These are phyloP conservation scores for Berkeleyomyces rouxiae DNA, from an alignment of 2,329 filamentous ascomycete genomes.

Conservation along the genomic window DNA sequence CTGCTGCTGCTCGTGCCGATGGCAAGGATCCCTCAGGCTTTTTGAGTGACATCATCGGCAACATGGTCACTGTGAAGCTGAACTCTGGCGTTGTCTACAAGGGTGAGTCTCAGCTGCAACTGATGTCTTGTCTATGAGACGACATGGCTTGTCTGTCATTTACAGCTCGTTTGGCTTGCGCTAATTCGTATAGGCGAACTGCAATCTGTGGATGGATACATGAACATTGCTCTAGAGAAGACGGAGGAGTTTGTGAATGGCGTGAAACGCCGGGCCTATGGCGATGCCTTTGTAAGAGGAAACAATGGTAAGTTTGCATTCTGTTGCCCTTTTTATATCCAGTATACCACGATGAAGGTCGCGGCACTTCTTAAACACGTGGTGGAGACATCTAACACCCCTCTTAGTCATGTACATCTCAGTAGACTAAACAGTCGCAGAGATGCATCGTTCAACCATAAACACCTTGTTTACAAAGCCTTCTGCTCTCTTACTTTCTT, in stretches of 20 bases:
- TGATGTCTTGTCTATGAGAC: background rate
- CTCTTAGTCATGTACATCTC: conserved; percentile 54
- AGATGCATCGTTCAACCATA: background rate
- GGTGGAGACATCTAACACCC: background rate
- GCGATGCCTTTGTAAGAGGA: conserved; percentile 86
- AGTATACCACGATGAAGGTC: background rate
- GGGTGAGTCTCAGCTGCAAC: conserved; percentile 35
- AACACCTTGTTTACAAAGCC: background rate
- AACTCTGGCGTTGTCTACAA: conserved; percentile 99
- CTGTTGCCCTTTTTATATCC: background rate
- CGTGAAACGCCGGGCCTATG: conserved; percentile 64
- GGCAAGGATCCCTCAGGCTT: conserved; percentile 89
- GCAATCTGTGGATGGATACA: conserved; percentile 95
- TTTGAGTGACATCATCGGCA: conserved; percentile 83
- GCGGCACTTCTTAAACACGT: background rate
- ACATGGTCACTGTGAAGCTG: conserved; percentile 86
- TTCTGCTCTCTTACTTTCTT: conserved; percentile 7
- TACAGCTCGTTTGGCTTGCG: background rate
- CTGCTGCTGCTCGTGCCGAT: conserved; percentile 40
- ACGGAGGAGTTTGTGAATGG: conserved; percentile 85
- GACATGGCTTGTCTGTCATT: background rate
- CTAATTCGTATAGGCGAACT: conserved; percentile 51
- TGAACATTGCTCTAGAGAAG: conserved; percentile 98
- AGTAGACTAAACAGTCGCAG: conserved; percentile 32
- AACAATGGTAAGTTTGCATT: conserved; percentile 58